Evolutionary conservation across 495 filamentous ascomycete genomes (phyloP).

Genomic region (Xylaria intraflava): DNA sequence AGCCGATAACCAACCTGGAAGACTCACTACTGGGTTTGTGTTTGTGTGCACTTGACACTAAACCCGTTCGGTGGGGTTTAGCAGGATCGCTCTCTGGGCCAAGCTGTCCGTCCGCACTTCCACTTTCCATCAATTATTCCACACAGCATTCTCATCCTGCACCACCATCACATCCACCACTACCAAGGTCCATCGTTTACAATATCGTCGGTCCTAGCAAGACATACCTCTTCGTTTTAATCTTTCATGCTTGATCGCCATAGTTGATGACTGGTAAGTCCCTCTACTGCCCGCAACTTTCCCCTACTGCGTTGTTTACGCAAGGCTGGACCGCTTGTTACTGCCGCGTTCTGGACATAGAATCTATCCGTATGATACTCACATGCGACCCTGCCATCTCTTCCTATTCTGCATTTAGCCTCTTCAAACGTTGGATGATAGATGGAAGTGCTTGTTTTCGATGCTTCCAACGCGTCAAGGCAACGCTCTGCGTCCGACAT

Average conservation of each 20-base stretch:
- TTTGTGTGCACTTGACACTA: not conserved
- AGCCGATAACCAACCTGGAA: not conserved
- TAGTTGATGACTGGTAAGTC: slow-evolving; percentile 30
- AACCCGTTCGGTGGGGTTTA: slow-evolving; percentile 1
- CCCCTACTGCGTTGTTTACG: slow-evolving; percentile 17
- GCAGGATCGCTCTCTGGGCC: slow-evolving; percentile 8
- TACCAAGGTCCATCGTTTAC: slow-evolving; percentile 21
- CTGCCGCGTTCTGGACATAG: slow-evolving; percentile 30
- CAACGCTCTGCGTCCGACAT: slow-evolving; percentile 14
- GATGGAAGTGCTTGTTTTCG: slow-evolving; percentile 29
- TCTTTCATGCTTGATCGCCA: slow-evolving; percentile 10
- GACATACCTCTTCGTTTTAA: slow-evolving; percentile 12
- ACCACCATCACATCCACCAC: slow-evolving; percentile 28
- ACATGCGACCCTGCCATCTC: slow-evolving; percentile 34
- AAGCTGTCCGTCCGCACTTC: slow-evolving; percentile 13
- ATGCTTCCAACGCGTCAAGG: slow-evolving; percentile 23
- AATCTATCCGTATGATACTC: slow-evolving; percentile 35
- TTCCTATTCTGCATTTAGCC: slow-evolving; percentile 23
- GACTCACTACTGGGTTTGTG: not conserved
- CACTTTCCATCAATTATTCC: slow-evolving; percentile 25
- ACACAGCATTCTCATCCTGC: slow-evolving; percentile 31
- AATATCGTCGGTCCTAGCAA: slow-evolving; percentile 19
- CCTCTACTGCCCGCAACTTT: slow-evolving; percentile 13
- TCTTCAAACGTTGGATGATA: slow-evolving; percentile 21
- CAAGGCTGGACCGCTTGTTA: slow-evolving; percentile 22